Evolutionary conservation across 2,329 filamentous ascomycete species (phyloP), one percentile per base, ranked within the genome.

Genomic region (Hortaea werneckii): DNA sequence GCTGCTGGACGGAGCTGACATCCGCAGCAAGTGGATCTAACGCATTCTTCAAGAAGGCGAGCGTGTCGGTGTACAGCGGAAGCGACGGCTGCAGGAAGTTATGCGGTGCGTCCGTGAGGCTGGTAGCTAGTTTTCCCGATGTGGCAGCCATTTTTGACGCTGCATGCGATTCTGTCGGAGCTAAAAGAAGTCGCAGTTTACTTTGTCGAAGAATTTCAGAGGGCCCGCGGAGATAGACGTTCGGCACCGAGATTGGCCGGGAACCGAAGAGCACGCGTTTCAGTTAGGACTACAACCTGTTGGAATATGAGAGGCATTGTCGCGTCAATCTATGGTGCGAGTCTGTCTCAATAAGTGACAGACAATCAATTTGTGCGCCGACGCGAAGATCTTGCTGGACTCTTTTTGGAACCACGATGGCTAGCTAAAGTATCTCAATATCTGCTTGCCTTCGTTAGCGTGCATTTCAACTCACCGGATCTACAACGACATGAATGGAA

Each of bases 1-100:
- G 70, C 49, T 78, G 73, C 64, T 95, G 88, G 55, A 82, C 76
- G 51, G 87, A 78, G 55, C 81, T 81, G 29, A 95, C 74, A 45
- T 80, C 80, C 1, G 75, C 73, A 1, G 89, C 88, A 52, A 95
- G 79, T 4, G 79, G 77, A 59, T 95, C 87, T 6, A 95, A 72
- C 4, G 83, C 85, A 37, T 78, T 72, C 67, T 94, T 95, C n/a
- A 85, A 82, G 43, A 87, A 77, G 47, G 79, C 76, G 20, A 92
- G 71, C 12, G 86, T 82, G 3, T 83, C 79, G 29, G 77, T 75
- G 40, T 87, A 79, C 29, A 94, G 72, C 20, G 77, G 67, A 6
- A 75, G 58, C 2, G 78, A 72, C 4, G 90, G 88, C 52, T 83
- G 81, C n/a, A 95, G 72, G 61, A 95, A 94, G 27, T 68, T 65